phyloP scores from a whole-genome alignment of 1,139 yeast genomes.

The Geotrichum cucujoidarum region DNA sequence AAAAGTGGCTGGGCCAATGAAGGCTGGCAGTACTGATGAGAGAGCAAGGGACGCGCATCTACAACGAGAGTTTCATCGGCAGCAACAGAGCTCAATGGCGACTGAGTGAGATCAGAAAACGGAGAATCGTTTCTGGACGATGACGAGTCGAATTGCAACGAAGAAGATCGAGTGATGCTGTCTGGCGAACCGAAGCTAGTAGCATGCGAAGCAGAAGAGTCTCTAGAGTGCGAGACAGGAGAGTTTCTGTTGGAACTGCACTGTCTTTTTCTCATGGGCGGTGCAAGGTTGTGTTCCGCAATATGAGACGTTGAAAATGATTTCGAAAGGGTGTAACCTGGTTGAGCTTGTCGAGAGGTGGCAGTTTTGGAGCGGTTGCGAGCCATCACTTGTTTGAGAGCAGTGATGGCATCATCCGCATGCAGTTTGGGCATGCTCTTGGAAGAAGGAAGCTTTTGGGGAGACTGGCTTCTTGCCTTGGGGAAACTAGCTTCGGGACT shows the following conservation, averaged over 20 bases:
- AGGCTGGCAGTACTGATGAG: background rate
- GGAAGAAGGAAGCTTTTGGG: too few relatives aligned
- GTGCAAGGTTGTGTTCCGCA: background rate
- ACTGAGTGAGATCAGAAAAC: background rate
- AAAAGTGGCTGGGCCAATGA: too few relatives aligned
- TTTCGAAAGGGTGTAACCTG: background rate
- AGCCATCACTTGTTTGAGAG: constrained; percentile 14
- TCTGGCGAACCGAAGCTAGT: constrained; percentile 6
- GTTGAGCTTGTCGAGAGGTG: background rate
- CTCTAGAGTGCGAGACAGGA: constrained; percentile 3
- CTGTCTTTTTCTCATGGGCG: constrained; percentile 1
- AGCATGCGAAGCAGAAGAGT: constrained; percentile 5
- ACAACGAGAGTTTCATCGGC: background rate
- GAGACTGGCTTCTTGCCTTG: too few relatives aligned
- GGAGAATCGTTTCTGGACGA: background rate
- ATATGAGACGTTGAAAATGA: background rate
- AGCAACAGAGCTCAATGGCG: background rate
- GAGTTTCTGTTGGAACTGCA: constrained; percentile 4
- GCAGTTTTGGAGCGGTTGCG: constrained; percentile 6
- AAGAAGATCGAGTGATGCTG: background rate
- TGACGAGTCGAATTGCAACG: background rate
- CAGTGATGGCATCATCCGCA: constrained; percentile 18
- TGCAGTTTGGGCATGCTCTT: constrained; percentile 1
- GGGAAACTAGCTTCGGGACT: too few relatives aligned
- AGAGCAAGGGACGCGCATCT: background rate